These are phyloP conservation scores for Cladobotryum mycophilum DNA, from an alignment of 2,329 filamentous ascomycete species.

Conservation along the genomic window DNA sequence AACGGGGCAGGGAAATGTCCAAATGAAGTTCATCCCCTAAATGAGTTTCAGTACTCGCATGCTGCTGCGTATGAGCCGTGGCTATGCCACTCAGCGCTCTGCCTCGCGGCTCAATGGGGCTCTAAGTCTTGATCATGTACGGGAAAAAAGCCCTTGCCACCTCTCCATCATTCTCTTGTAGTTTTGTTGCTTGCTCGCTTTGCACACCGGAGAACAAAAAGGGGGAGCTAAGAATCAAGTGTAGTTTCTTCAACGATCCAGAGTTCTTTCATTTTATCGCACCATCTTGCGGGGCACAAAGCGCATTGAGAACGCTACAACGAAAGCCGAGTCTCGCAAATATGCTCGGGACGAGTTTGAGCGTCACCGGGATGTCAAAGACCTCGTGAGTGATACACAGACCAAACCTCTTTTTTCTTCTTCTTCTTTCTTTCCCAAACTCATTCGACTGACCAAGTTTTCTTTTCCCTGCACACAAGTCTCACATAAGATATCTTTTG, in stretches of 20 bases:
- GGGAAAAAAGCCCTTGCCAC: background rate
- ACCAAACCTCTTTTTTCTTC: background rate
- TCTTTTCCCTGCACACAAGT: constrained; percentile 28
- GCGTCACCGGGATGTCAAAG: constrained; percentile 49
- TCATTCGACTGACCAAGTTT: background rate
- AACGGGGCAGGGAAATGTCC: too few relatives aligned
- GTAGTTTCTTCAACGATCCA: constrained; percentile 54
- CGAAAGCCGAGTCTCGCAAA: constrained; percentile 48
- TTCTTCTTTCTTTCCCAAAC: background rate
- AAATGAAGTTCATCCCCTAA: too few relatives aligned
- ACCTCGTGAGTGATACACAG: constrained; percentile 40
- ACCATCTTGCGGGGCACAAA: constrained; percentile 49
- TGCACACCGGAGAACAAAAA: background rate
- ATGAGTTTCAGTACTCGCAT: constrained; percentile 16
- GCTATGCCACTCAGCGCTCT: constrained; percentile 28
- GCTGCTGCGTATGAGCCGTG: constrained; percentile 25
- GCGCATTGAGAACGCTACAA: constrained; percentile 44
- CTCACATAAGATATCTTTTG: constrained; percentile 56
- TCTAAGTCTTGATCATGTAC: constrained; percentile 54
- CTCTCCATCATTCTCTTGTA: background rate
- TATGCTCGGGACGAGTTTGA: constrained; percentile 58
- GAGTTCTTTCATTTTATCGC: constrained; percentile 52
- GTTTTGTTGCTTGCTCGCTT: background rate
- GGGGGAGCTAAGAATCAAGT: background rate
- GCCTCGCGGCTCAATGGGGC: constrained; percentile 28